Evolutionary conservation across 768 basidiomycete species (phyloP).

Genomic region (Kwoniella europaea): DNA sequence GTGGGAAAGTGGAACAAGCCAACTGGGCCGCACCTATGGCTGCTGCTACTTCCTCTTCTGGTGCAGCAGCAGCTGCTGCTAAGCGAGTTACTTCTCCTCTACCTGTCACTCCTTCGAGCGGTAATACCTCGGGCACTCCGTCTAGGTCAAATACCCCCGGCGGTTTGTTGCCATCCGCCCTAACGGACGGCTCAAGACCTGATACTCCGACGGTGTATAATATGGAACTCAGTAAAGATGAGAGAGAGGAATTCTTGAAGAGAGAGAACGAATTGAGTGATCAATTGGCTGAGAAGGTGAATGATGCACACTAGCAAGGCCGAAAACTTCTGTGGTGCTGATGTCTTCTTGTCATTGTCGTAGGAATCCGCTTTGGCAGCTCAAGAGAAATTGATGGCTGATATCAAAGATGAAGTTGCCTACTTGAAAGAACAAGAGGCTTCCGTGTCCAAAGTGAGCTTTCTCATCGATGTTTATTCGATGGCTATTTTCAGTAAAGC

Average conservation of each 20-base stretch:
- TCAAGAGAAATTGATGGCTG: constrained; percentile 83
- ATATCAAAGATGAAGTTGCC: constrained; percentile 82
- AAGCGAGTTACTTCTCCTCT: constrained; percentile 66
- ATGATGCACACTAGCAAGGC: constrained; percentile 12
- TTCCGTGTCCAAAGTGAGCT: constrained; percentile 71
- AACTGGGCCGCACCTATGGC: constrained; percentile 68
- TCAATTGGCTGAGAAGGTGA: constrained; percentile 76
- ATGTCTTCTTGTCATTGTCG: background rate
- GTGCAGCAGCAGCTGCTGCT: constrained; percentile 56
- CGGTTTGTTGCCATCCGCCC: constrained; percentile 75
- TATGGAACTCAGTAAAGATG: constrained; percentile 85
- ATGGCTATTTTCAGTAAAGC: background rate
- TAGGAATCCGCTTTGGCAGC: constrained; percentile 76
- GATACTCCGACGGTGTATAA: constrained; percentile 80
- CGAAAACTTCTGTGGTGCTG: background rate
- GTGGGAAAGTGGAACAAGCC: constrained; percentile 78
- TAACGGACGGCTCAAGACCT: constrained; percentile 80
- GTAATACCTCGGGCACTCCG: constrained; percentile 74
- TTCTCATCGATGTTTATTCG: background rate
- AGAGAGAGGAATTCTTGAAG: constrained; percentile 93
- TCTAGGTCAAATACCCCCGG: constrained; percentile 48
- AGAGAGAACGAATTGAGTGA: constrained; percentile 97
- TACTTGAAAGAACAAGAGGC: constrained; percentile 92
- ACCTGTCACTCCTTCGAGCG: constrained; percentile 64
- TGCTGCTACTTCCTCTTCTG: constrained; percentile 7